Percentiles rank a stretch among this genome's conserved stretches.
phyloP scores from a whole-genome alignment of 2,329 filamentous ascomycete genomes.

The Sclerotiophoma versabilis region DNA sequence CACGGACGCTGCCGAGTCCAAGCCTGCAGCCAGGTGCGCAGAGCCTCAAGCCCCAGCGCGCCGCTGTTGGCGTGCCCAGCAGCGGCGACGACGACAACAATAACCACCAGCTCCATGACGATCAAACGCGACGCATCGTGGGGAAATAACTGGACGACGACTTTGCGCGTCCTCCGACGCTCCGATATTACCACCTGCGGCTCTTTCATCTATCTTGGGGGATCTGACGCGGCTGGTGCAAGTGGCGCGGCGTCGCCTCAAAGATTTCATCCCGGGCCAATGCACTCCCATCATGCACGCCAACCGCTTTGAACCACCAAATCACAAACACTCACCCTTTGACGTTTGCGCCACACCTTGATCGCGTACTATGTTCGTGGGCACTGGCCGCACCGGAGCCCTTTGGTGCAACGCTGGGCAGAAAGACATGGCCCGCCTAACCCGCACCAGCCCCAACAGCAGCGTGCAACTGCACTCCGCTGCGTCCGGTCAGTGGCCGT shows the following conservation, averaged over 20 bases:
- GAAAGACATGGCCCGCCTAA: neutral
- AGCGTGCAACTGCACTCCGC: neutral
- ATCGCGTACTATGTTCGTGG: neutral
- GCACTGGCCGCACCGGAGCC: conserved; percentile 1
- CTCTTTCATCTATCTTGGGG: conserved; percentile 16
- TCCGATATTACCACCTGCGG: conserved; percentile 17
- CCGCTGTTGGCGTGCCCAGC: conserved; percentile 1
- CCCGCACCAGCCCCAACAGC: conserved; percentile 4
- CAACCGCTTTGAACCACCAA: conserved; percentile 1
- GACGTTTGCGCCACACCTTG: conserved; percentile 12
- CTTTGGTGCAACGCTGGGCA: conserved; percentile 5
- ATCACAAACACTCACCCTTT: conserved; percentile 3
- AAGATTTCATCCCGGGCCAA: conserved; percentile 8
- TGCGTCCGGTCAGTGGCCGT: conserved; percentile 4
- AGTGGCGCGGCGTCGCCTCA: conserved; percentile 9
- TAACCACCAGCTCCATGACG: conserved; percentile 1
- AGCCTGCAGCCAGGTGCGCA: conserved; percentile 2
- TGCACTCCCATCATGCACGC: conserved; percentile 9
- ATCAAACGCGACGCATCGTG: conserved; percentile 17
- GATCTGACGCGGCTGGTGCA: conserved; percentile 8
- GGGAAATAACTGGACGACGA: conserved; percentile 8
- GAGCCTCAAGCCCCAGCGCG: conserved; percentile 11
- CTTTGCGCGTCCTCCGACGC: conserved; percentile 11
- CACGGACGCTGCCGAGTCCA: conserved; percentile 15
- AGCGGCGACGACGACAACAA: neutral